Conservation (phyloP, 2,329 filamentous ascomycete genomes). For the Bimuria novae-zelandiae region DNA sequence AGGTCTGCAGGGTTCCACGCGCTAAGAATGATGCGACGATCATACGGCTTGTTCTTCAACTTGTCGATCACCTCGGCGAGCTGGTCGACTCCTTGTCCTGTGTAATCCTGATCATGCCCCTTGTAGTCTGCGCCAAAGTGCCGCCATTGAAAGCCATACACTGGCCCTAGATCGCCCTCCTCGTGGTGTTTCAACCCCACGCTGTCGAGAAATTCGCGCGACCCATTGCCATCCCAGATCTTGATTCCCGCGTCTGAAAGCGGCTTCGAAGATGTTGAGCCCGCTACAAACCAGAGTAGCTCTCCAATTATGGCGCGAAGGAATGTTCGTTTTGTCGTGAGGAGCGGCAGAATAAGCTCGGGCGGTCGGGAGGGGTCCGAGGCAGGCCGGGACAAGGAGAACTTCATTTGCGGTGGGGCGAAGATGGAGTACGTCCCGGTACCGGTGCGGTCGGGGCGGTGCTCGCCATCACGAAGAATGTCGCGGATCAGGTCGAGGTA, state of each 20-base stretch:
- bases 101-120: constrained; percentile 71
- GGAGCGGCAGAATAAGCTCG: constrained; percentile 78
- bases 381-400: constrained; percentile 69
- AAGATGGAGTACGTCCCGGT: constrained; percentile 92
- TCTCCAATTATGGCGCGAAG: constrained; percentile 86
- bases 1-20: constrained; percentile 94
- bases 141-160: constrained; percentile 99
- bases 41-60: constrained; percentile 80
- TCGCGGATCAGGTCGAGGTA: constrained; percentile 88
- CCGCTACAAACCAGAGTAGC: constrained; percentile 93
- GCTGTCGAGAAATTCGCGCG: constrained; percentile 84
- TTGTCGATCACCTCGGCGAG: constrained; percentile 88
- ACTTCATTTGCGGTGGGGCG: constrained; percentile 83
- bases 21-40: constrained; percentile 84
- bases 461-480: constrained; percentile 82
- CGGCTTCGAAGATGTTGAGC: constrained; percentile 76
- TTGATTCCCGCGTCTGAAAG: constrained; percentile 82
- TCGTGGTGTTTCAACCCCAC: constrained; percentile 80
- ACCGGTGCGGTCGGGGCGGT: constrained; percentile 88
- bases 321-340: constrained; percentile 98
- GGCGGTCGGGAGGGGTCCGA: constrained; percentile 46
- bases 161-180: constrained; percentile 88
- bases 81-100: constrained; percentile 89
- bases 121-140: constrained; percentile 94
- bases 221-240: constrained; percentile 98